Evolutionary conservation across 1,284 basidiomycete species (phyloP), one percentile per base, ranked within the genome.

Genomic region (Cutaneotrichosporon arboriforme): DNA sequence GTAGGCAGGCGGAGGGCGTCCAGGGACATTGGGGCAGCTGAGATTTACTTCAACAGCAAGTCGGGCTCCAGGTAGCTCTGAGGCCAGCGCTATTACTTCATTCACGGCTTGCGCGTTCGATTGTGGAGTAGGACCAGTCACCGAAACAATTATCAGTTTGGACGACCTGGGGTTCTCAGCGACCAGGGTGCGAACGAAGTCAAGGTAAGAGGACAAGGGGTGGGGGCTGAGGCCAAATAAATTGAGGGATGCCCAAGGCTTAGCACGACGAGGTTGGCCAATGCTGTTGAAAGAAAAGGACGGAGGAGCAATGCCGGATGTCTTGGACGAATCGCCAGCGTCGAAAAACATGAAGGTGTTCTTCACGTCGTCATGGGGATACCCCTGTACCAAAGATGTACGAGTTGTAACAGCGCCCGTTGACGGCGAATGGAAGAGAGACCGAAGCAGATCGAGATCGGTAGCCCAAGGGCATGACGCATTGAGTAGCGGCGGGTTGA

Each of bases 341-440:
- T 59, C 36, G 44, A 51, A 59, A 51, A 59, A 59, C 2, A 59
- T 48, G 36, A 59, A 59, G 2, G 57, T 59, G 54, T 59, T 59
- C 40, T 51, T 49, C n/a, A 40, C 38, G 31, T 59, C 57, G 41
- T 59, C 41, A 41, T 59, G 57, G 10, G 57, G 53, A 13, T 55
- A 59, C 3, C 57, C 57, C 45, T 53, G 43, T 14, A 59, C 54
- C 15, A 59, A 53, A 13, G 54, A 50, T 2, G 57, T 59, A 45
- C 57, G 57, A 2, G 57, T 59, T 8, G 57, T 59, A 41, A 59
- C 55, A 1, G 48, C 57, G 9, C 57, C 57, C 1, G 57, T 59
- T 2, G 53, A 46, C 2, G 39, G 13, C 1, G 44, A 53, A 14
- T 48, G 48, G 44, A 47, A 59, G 3, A 59, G 41, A 1, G 57